Conservation (phyloP, 225 moss, liverwort and hornwort species). For the Ulota crispa region DNA sequence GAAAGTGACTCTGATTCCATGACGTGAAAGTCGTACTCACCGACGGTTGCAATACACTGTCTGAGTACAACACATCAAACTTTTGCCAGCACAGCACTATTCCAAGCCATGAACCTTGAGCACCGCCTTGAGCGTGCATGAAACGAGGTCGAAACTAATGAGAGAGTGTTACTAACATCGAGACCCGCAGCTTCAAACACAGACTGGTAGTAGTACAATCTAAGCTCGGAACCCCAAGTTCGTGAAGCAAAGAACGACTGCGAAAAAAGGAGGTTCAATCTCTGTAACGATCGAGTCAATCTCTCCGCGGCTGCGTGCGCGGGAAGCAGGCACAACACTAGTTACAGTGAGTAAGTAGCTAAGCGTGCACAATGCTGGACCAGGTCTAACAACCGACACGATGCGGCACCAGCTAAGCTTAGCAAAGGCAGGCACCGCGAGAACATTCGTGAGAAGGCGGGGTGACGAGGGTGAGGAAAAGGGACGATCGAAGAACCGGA, state of each 20-base stretch:
- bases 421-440: neutral
- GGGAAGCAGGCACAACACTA: neutral
- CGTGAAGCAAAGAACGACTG: neutral
- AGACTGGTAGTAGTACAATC: neutral
- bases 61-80: neutral
- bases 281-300: neutral
- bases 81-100: neutral
- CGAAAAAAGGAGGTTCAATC: neutral
- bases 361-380: neutral
- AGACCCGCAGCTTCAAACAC: neutral
- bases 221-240: neutral
- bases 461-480: neutral
- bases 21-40: neutral
- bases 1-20: neutral
- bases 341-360: neutral
- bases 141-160: no score
- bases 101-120: neutral
- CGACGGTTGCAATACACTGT: neutral
- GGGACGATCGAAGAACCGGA: neutral
- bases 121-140: neutral
- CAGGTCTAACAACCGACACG: conserved; percentile 4
- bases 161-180: neutral
- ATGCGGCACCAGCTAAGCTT: neutral
- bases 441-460: neutral
- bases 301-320: neutral